phyloP scores from a whole-genome alignment of 2,329 filamentous ascomycete genomes.

The Fusarium neocosmosporiellum region DNA sequence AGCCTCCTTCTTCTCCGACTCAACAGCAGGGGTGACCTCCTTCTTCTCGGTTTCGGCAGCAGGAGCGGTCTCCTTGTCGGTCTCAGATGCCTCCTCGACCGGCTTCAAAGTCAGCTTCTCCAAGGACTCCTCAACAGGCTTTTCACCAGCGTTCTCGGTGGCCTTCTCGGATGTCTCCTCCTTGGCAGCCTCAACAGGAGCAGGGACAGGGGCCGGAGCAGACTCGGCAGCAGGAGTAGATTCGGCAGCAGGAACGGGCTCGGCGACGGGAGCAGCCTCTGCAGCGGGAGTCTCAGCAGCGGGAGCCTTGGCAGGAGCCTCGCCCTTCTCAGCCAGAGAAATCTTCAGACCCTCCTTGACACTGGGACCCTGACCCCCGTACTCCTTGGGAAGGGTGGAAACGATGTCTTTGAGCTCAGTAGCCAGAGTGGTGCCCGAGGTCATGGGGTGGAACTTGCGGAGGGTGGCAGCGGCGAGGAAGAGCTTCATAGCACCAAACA shows the following conservation, averaged over 20 bases:
- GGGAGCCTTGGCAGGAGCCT: constrained; percentile 18
- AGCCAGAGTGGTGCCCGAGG: constrained; percentile 76
- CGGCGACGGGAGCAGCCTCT: constrained; percentile 8
- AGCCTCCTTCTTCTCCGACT: background rate
- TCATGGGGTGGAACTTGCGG: constrained; percentile 83
- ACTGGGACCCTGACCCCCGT: constrained; percentile 77
- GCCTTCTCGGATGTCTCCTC: constrained; percentile 31
- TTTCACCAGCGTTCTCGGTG: constrained; percentile 24
- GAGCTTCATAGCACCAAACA: constrained; percentile 80
- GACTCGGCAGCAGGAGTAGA: constrained; percentile 12
- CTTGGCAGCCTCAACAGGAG: constrained; percentile 32
- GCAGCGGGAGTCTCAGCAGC: constrained; percentile 6
- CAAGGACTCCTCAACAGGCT: constrained; percentile 30
- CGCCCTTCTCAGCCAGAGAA: constrained; percentile 34
- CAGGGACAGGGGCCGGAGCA: constrained; percentile 8
- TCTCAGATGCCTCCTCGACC: background rate
- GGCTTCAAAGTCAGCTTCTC: constrained; percentile 29
- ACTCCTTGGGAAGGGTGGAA: constrained; percentile 75
- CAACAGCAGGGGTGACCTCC: background rate
- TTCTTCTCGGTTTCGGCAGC: background rate
- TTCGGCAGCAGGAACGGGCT: constrained; percentile 22
- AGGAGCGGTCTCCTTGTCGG: constrained; percentile 2
- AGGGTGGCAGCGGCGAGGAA: constrained; percentile 79
- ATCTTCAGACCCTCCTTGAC: constrained; percentile 53
- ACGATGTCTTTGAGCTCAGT: constrained; percentile 69